phyloP scores from a whole-genome alignment of 2,329 filamentous ascomycete genomes.

The Aspergillus novofumigatus region DNA sequence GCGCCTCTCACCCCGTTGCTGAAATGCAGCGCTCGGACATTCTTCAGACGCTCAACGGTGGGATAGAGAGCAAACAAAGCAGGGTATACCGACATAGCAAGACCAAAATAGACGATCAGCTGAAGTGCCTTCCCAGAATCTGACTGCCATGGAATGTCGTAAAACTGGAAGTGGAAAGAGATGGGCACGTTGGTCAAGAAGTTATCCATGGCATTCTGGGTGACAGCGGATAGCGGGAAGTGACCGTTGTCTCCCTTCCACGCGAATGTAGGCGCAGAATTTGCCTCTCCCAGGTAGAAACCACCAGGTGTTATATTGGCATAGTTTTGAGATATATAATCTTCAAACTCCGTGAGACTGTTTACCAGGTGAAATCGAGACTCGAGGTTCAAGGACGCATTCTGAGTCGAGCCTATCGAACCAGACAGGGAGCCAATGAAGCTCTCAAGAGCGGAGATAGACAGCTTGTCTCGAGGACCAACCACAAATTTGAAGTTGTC shows the following conservation, averaged over 20 bases:
- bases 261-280: slow-evolving; percentile 60
- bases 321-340: slow-evolving; percentile 60
- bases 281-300: slow-evolving; percentile 66
- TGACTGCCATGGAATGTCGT: slow-evolving; percentile 69
- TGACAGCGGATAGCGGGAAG: slow-evolving; percentile 49
- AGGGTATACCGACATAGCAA: slow-evolving; percentile 73
- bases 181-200: slow-evolving; percentile 66
- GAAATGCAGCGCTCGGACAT: slow-evolving; percentile 81
- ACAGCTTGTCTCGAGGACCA: slow-evolving; percentile 32
- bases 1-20: slow-evolving; percentile 82
- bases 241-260: slow-evolving; percentile 62
- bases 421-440: slow-evolving; percentile 10
- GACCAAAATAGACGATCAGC: slow-evolving; percentile 73
- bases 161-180: slow-evolving; percentile 66
- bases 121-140: slow-evolving; percentile 69
- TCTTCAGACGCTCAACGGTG: slow-evolving; percentile 73
- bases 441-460: slow-evolving; percentile 17
- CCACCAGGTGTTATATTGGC: slow-evolving; percentile 71
- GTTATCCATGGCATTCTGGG: slow-evolving; percentile 64
- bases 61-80: slow-evolving; percentile 87
- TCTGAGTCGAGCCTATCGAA: slow-evolving; percentile 26
- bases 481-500: slow-evolving; percentile 31
- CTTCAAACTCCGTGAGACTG: slow-evolving; percentile 64
- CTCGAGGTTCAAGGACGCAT: slow-evolving; percentile 31
- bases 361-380: slow-evolving; percentile 52